Evolutionary conservation across 108 stramenopile species (phyloP).

Genomic region (Chaetoceros muelleri): DNA sequence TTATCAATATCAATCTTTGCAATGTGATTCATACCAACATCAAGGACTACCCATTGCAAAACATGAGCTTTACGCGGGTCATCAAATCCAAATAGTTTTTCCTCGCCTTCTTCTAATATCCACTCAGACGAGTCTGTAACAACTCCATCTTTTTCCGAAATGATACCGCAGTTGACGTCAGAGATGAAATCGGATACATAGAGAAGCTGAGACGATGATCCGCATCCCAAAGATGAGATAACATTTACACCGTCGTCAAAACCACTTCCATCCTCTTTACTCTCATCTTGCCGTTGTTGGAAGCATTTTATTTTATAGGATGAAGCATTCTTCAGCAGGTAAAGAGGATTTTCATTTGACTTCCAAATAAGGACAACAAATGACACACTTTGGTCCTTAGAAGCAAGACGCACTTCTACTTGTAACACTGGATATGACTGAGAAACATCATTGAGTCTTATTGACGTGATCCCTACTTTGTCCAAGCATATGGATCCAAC

Average conservation of each 20-base stretch:
- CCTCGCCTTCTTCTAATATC: conserved; percentile 41
- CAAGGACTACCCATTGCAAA: conserved; percentile 56
- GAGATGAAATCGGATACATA: conserved; percentile 25
- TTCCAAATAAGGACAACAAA: conserved; percentile 62
- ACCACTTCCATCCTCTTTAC: too few species aligned
- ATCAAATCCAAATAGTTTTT: conserved; percentile 66
- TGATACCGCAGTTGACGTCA: conserved; percentile 30
- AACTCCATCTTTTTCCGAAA: conserved; percentile 27
- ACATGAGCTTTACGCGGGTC: conserved; percentile 70
- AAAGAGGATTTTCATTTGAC: conserved; percentile 61
- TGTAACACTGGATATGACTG: conserved; percentile 44
- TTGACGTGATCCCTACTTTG: conserved; percentile 64
- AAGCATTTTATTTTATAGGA: conserved; percentile 46
- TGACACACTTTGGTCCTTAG: conserved; percentile 58
- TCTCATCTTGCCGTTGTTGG: conserved; percentile 40
- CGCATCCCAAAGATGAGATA: too few species aligned
- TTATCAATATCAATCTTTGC: conserved; percentile 48
- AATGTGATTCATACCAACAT: conserved; percentile 17
- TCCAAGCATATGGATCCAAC: conserved; percentile 55
- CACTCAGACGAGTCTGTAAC: conserved; percentile 52
- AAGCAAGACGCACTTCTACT: conserved; percentile 63
- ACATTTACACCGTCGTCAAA: too few species aligned
- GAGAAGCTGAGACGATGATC: too few species aligned
- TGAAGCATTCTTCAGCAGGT: conserved; percentile 47
- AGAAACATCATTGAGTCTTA: conserved; percentile 34